Conservation (phyloP, 805 yeast species). For the Wickerhamiella azymoides region DNA sequence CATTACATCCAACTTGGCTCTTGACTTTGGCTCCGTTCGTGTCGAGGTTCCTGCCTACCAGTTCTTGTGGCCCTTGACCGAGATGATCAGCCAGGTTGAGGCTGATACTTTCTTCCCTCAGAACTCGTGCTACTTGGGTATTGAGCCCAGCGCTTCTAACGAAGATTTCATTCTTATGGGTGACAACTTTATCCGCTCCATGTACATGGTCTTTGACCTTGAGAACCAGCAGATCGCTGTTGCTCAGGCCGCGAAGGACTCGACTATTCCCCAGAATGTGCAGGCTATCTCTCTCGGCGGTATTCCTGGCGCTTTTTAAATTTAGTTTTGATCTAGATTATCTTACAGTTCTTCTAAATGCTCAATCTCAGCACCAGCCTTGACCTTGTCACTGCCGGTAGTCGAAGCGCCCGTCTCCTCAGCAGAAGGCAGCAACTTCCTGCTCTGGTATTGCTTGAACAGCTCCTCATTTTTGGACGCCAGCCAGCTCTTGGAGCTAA, state of each 20-base stretch:
- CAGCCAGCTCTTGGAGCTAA: conserved; percentile 15
- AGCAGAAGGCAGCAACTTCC: neutral
- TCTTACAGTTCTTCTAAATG: neutral
- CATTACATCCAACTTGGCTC: conserved; percentile 20
- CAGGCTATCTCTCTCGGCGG: conserved; percentile 19
- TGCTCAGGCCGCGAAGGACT: conserved; percentile 27
- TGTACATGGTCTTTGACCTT: conserved; percentile 51
- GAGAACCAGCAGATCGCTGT: conserved; percentile 41
- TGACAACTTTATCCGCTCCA: conserved; percentile 45
- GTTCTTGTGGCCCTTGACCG: conserved; percentile 26
- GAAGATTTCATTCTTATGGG: conserved; percentile 36
- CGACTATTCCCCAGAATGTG: conserved; percentile 16
- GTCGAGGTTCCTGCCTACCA: conserved; percentile 23
- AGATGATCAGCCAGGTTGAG: conserved; percentile 20
- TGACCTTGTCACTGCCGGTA: neutral
- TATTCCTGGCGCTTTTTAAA: conserved; percentile 15
- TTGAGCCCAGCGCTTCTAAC: conserved; percentile 20
- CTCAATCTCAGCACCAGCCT: neutral
- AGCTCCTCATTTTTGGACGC: conserved; percentile 2
- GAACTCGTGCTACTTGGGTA: conserved; percentile 26
- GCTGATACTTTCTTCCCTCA: conserved; percentile 24
- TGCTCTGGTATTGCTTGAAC: neutral
- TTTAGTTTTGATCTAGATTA: too few species aligned
- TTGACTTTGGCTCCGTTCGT: conserved; percentile 22
- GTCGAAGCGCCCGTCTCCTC: neutral